These are phyloP conservation scores for Nymphaea colorata DNA, from an alignment of 164 flowering plant species.

Conservation along the genomic window DNA sequence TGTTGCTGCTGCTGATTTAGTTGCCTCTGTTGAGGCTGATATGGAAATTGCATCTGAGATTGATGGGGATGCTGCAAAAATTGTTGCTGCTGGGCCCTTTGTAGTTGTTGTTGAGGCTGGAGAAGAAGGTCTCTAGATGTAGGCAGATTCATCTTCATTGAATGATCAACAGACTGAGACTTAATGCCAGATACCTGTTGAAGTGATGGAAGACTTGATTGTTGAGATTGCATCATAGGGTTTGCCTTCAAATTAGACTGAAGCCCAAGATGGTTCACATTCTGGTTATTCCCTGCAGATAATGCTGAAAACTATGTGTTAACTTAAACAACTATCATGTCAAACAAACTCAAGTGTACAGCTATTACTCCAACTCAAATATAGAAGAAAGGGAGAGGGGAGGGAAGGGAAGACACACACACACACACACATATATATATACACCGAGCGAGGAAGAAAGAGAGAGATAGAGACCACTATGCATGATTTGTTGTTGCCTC, in stretches of 20 bases:
- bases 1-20: constrained; percentile 47
- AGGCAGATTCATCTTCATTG: constrained; percentile 42
- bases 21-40: constrained; percentile 39
- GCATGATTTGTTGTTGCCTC: constrained; percentile 37
- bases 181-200: constrained; percentile 34
- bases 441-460: constrained; percentile 2
- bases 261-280: constrained; percentile 27
- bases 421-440: constrained; percentile 15
- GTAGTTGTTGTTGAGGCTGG: constrained; percentile 26
- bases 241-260: constrained; percentile 36
- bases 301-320: constrained; percentile 9
- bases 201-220: constrained; percentile 27
- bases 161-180: constrained; percentile 37
- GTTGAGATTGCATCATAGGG: constrained; percentile 32
- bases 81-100: constrained; percentile 27
- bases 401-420: constrained; percentile 6
- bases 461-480: constrained; percentile 29
- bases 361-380: too few species aligned
- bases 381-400: too few species aligned
- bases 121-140: constrained; percentile 26
- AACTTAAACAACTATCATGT: too few species aligned
- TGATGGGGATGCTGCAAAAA: constrained; percentile 44
- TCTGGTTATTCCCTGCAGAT: constrained; percentile 42
- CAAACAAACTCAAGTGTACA: too few species aligned
- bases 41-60: constrained; percentile 33